Conservation (phyloP, 1,139 yeast genomes). For the Pichia sp. region DNA sequence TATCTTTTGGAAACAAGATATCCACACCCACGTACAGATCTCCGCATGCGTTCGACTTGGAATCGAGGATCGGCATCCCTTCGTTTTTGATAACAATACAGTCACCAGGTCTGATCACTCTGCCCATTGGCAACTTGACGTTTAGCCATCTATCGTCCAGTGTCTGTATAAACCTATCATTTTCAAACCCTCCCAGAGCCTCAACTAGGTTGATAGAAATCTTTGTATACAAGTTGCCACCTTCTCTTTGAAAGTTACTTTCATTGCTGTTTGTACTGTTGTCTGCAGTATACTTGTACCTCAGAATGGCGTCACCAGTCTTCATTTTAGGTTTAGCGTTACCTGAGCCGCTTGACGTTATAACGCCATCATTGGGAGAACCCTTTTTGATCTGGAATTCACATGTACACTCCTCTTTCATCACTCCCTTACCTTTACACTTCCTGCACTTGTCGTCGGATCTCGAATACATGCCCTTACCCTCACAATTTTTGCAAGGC, state of each 20-base stretch:
- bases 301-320: conserved; percentile 76
- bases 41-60: conserved; percentile 44
- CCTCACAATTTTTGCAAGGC: conserved; percentile 68
- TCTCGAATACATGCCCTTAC: conserved; percentile 60
- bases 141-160: conserved; percentile 75
- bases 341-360: conserved; percentile 65
- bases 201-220: conserved; percentile 68
- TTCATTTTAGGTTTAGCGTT: conserved; percentile 72
- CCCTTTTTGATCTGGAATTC: conserved; percentile 81
- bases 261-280: conserved; percentile 20
- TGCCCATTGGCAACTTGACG: conserved; percentile 64
- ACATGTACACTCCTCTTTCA: conserved; percentile 66
- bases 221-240: conserved; percentile 60
- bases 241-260: conserved; percentile 45
- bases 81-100: conserved; percentile 63
- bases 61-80: conserved; percentile 68
- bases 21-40: conserved; percentile 69
- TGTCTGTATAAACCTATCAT: conserved; percentile 63
- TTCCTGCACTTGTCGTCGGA: conserved; percentile 72
- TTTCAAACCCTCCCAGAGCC: conserved; percentile 72
- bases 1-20: conserved; percentile 79
- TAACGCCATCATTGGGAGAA: conserved; percentile 47
- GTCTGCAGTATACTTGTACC: conserved; percentile 26
- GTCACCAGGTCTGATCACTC: conserved; percentile 78
- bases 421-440: conserved; percentile 64